Conservation (phyloP, 768 basidiomycete genomes). For the Tylopilus felleus region DNA sequence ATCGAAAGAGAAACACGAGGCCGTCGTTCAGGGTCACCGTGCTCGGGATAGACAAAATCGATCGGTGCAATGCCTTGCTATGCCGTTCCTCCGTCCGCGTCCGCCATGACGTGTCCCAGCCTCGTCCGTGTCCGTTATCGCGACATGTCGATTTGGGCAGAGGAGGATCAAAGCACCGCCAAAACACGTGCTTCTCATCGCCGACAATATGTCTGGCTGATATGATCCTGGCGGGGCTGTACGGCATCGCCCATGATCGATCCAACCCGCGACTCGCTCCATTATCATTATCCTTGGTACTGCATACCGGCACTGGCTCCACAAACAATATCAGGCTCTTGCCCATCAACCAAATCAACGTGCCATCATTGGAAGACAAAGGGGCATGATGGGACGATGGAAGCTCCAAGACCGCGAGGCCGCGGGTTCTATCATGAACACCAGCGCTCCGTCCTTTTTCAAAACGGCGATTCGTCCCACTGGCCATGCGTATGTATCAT, state of each 20-base stretch:
- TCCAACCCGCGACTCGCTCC: background rate
- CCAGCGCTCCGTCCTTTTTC: background rate
- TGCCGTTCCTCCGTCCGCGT: background rate
- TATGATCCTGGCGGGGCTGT: background rate
- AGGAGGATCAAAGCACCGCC: background rate
- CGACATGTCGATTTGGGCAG: background rate
- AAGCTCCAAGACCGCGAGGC: background rate
- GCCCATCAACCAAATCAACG: background rate
- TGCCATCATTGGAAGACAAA: background rate
- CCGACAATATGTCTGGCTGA: background rate
- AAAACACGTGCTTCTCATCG: background rate
- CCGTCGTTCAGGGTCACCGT: background rate
- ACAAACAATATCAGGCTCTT: background rate
- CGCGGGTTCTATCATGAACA: background rate
- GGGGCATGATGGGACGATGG: background rate
- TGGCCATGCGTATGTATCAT: background rate
- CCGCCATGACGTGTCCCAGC: background rate
- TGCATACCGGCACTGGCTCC: background rate
- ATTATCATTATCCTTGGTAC: background rate
- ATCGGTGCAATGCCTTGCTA: background rate
- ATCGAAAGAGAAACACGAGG: slow-evolving; percentile 1
- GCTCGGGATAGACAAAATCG: background rate
- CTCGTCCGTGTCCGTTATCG: background rate
- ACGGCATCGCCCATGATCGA: slow-evolving; percentile 5
- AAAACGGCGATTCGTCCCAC: slow-evolving; percentile 3